Evolutionary conservation across 129 eudicot species (phyloP), one percentile per base, ranked within the genome.

Genomic region (Kitagawia praeruptora): DNA sequence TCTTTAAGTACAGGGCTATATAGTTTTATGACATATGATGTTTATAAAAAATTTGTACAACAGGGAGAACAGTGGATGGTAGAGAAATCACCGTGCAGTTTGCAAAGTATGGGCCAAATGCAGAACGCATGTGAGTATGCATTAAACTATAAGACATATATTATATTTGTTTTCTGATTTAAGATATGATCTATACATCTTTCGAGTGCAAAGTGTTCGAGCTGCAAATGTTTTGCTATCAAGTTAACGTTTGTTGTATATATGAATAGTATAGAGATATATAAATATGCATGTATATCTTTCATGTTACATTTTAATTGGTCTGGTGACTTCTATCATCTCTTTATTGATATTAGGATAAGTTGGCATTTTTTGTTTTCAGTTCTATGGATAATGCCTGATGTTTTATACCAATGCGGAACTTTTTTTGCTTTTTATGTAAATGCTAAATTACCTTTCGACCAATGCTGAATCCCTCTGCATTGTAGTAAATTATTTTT

Each of bases 21-120:
- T 21, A n/a, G 1, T 58, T 23, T 2, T n/a, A 58, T 58, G 66
- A 0, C 54, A 0, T 58, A 25, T 61, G 69, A 61, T 23, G 69
- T 61, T 21, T 61, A 23, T 2, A 61, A n/a, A 58, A 61, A 61
- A 2, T 7, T 21, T 61, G 58, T 48, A 4, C 18, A 4, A 6
- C 87, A 94, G 98, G 97, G 80, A 88, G 89, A 86, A 83, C 85
- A 70, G 98, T 95, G 75, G 98, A 92, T 86, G 98, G 98, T 6
- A 80, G 98, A 85, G 98, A 95, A 86, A 95, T 95, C n/a, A 87
- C 91, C 80, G 98, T 95, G 70, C 96, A 95, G 66, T 91, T 95
- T 82, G 98, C 97, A 2, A 95, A 95, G 75, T 95, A 90, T 84
- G 97, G 98, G n/a, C 98, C 97, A 41, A 95, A 90, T 78, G 98